A percentile compares a stretch with the other conserved stretches of the same genome.
Evolutionary conservation across 2,329 filamentous ascomycete species (phyloP).

Genomic region (Hirsutella minnesotensis): DNA sequence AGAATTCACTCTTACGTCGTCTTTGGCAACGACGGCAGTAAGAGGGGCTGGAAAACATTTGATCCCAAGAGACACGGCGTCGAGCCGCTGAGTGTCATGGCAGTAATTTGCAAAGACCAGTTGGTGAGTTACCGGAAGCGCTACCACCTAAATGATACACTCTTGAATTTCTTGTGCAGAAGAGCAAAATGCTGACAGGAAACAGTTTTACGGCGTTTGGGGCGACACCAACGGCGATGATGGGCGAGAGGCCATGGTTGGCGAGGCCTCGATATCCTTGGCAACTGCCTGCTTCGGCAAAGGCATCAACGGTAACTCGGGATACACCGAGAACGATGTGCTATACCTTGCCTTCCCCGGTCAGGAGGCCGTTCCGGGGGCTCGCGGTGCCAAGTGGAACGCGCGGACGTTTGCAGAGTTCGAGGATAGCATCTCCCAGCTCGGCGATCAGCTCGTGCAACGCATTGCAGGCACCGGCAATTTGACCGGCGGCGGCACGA

Average conservation of each 20-base stretch:
- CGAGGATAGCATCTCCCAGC: constrained; percentile 34
- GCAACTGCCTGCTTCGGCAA: constrained; percentile 45
- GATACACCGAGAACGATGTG: constrained; percentile 45
- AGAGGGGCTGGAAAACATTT: constrained; percentile 22
- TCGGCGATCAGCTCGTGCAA: constrained; percentile 40
- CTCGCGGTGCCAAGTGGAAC: constrained; percentile 39
- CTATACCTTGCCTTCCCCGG: constrained; percentile 51
- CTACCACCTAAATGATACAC: neutral
- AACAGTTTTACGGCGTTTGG: constrained; percentile 47
- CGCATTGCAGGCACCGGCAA: constrained; percentile 12
- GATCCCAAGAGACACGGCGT: constrained; percentile 29
- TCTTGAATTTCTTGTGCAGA: neutral
- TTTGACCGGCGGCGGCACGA: neutral
- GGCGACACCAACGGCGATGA: constrained; percentile 49
- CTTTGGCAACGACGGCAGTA: constrained; percentile 33
- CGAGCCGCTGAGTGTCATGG: constrained; percentile 40
- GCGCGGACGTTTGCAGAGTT: constrained; percentile 37
- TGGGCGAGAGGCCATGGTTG: constrained; percentile 32
- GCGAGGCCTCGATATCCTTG: constrained; percentile 45
- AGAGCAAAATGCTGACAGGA: neutral
- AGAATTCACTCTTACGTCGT: constrained; percentile 41
- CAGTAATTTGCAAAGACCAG: constrained; percentile 38
- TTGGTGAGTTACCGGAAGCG: constrained; percentile 18
- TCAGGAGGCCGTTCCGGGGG: constrained; percentile 41
- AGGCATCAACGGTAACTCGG: constrained; percentile 39